phyloP scores from a whole-genome alignment of 1,284 basidiomycete genomes.

The Moniliophthora roreri region DNA sequence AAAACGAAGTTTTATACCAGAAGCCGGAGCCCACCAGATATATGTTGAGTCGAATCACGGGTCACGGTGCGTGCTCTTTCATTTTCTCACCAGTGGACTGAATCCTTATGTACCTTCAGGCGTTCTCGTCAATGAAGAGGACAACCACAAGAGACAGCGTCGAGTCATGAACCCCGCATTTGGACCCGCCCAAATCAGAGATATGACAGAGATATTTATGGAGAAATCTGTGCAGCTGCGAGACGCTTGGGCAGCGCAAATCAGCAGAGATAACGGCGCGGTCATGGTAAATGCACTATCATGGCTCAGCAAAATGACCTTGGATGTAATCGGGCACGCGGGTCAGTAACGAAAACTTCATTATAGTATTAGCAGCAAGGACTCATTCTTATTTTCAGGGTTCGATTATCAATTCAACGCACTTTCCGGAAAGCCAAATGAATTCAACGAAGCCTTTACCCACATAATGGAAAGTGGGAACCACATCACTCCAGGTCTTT shows the following conservation, averaged over 20 bases:
- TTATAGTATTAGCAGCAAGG: constrained; percentile 23
- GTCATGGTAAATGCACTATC: constrained; percentile 47
- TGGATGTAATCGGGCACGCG: constrained; percentile 71
- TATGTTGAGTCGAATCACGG: not conserved
- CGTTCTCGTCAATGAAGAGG: no score
- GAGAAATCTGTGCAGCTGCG: constrained; percentile 13
- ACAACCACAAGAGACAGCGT: not conserved
- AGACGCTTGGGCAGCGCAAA: constrained; percentile 40
- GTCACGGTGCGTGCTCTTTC: constrained; percentile 38
- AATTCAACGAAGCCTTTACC: constrained; percentile 48
- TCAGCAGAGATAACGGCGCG: constrained; percentile 25
- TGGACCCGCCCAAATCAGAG: constrained; percentile 16
- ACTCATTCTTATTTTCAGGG: constrained; percentile 36
- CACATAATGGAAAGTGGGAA: constrained; percentile 41
- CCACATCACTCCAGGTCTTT: constrained; percentile 22
- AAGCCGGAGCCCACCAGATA: not conserved
- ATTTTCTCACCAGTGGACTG: constrained; percentile 1
- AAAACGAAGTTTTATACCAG: no score
- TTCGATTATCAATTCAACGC: constrained; percentile 70
- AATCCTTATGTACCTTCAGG: no score
- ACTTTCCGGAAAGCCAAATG: constrained; percentile 39
- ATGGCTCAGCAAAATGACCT: constrained; percentile 56
- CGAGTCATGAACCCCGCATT: constrained; percentile 22
- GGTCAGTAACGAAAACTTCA: constrained; percentile 33
- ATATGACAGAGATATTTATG: constrained; percentile 18